phyloP scores from a whole-genome alignment of 2,329 filamentous ascomycete genomes.

The Tolypocladium endophyticum region DNA sequence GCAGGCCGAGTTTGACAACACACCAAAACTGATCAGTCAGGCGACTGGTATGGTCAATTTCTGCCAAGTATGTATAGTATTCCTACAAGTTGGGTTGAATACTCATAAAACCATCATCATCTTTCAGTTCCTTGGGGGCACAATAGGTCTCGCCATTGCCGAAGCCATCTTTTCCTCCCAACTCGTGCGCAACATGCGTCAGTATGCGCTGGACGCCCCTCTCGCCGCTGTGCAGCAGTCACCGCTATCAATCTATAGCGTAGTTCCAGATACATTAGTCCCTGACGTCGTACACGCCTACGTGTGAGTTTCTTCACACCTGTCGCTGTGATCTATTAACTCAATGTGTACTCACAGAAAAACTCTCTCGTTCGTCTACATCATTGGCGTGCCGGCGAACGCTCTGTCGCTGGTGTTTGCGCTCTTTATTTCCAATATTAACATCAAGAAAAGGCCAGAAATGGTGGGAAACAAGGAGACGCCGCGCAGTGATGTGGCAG shows the following conservation, averaged over 20 bases:
- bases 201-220: neutral
- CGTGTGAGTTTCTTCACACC: neutral
- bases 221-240: neutral
- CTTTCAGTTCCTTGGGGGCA: neutral
- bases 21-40: neutral
- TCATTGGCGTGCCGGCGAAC: neutral
- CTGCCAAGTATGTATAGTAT: neutral
- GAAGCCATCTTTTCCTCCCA: neutral
- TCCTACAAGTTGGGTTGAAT: neutral
- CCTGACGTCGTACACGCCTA: neutral
- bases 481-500: neutral
- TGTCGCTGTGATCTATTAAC: neutral
- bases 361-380: neutral
- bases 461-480: neutral
- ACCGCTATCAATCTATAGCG: neutral
- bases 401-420: neutral
- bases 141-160: neutral
- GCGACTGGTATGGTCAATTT: neutral
- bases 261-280: neutral
- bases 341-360: neutral
- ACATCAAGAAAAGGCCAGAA: neutral
- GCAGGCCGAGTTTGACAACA: neutral
- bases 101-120: neutral
- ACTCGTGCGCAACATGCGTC: neutral
- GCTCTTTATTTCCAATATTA: neutral